Evolutionary conservation across 208 protist genomes (phyloP).

Genomic region (Leishmania tarentolae): DNA sequence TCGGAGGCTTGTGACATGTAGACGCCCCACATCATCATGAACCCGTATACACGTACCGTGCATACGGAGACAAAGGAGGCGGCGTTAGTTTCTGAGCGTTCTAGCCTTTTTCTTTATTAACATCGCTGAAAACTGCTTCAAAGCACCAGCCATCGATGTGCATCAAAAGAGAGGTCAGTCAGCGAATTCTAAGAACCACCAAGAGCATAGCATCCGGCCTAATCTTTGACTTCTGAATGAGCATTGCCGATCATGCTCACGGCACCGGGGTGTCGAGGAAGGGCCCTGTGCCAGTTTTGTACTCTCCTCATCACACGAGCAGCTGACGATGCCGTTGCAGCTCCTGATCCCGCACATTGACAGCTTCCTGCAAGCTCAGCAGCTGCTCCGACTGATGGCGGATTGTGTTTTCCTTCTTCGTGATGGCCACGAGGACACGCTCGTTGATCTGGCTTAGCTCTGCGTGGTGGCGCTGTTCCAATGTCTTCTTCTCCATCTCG

Average conservation of each 20-base stretch:
- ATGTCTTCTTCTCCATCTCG: constrained; percentile 52
- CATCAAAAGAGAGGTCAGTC: background rate
- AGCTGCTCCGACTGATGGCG: constrained; percentile 69
- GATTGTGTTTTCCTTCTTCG: constrained; percentile 77
- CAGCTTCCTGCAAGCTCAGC: constrained; percentile 66
- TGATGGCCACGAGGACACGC: constrained; percentile 76
- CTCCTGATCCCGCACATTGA: constrained; percentile 73
- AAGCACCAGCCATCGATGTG: background rate
- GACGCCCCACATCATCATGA: background rate
- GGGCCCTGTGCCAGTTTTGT: background rate
- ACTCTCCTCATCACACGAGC: constrained; percentile 25
- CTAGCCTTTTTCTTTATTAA: background rate
- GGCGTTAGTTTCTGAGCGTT: background rate
- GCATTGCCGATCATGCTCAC: background rate
- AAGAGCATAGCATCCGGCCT: background rate
- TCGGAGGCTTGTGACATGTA: background rate
- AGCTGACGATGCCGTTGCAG: constrained; percentile 69
- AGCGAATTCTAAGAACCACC: background rate
- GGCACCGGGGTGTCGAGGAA: background rate
- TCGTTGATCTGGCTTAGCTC: constrained; percentile 86
- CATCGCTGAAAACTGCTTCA: background rate
- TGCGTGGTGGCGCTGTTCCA: constrained; percentile 78
- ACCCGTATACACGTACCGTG: background rate
- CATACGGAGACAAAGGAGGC: background rate
- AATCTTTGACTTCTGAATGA: background rate